Conservation (phyloP, 371 early-diverging fungal species). For the Batkoa obscura region DNA sequence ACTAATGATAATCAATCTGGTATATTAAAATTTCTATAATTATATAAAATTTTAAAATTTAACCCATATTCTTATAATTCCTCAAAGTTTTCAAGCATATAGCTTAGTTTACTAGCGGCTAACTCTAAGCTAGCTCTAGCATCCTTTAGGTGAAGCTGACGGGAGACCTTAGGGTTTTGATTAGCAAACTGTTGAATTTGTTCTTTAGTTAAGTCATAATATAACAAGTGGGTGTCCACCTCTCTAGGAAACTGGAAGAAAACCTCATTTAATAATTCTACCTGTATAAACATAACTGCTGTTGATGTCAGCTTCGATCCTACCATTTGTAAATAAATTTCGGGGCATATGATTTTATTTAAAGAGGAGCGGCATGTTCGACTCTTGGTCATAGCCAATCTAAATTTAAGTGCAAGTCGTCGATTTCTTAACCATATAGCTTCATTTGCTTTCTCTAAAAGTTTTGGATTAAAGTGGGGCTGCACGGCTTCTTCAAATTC, state of each 20-base stretch:
- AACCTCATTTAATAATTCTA: slow-evolving; percentile 90
- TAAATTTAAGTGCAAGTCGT: slow-evolving; percentile 50
- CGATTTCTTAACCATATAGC: slow-evolving; percentile 57
- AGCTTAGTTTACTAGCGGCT: slow-evolving; percentile 42
- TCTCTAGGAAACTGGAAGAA: slow-evolving; percentile 91
- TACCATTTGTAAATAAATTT: slow-evolving; percentile 73
- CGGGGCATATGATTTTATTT: slow-evolving; percentile 81
- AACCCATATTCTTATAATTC: no score
- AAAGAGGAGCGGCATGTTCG: slow-evolving; percentile 51
- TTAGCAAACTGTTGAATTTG: slow-evolving; percentile 67
- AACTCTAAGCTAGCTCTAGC: slow-evolving; percentile 66
- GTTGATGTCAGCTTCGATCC: slow-evolving; percentile 84
- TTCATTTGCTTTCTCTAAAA: slow-evolving; percentile 61
- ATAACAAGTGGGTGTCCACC: slow-evolving; percentile 70
- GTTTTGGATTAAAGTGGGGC: slow-evolving; percentile 36
- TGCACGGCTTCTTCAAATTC: slow-evolving; percentile 13
- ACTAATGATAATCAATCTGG: no score
- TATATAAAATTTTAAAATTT: no score
- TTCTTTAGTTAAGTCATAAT: slow-evolving; percentile 37
- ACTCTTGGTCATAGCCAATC: slow-evolving; percentile 55
- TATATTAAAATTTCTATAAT: no score
- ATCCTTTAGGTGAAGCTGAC: slow-evolving; percentile 72
- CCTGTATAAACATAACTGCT: slow-evolving; percentile 88
- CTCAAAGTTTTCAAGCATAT: no score
- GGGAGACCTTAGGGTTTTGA: slow-evolving; percentile 68